A percentile compares a stretch with the other conserved stretches of the same genome.
Evolutionary conservation across 495 filamentous ascomycete genomes (phyloP).

Genomic region (Penicillium soppii): DNA sequence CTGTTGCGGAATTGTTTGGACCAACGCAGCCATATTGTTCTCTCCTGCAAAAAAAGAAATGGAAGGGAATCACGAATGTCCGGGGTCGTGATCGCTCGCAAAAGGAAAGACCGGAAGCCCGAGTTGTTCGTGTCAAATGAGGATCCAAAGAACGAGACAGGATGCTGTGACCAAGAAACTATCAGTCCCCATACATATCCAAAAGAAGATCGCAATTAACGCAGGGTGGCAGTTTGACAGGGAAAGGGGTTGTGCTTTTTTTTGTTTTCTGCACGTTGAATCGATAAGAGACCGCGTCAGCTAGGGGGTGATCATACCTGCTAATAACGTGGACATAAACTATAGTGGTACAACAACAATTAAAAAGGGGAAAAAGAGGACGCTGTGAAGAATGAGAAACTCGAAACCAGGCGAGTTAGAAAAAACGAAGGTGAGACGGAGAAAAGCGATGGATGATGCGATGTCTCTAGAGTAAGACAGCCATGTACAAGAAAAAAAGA

Average conservation of each 20-base stretch:
- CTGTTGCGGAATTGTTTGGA: conserved; percentile 85
- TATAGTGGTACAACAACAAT: conserved; percentile 43
- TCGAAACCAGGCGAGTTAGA: conserved; percentile 35
- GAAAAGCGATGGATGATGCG: conserved; percentile 9
- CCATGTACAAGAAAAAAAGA: conserved; percentile 39
- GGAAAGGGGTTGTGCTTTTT: conserved; percentile 15
- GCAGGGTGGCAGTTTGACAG: conserved; percentile 12
- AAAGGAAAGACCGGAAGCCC: conserved; percentile 1
- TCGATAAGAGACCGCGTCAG: conserved; percentile 28
- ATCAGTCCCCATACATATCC: conserved; percentile 12
- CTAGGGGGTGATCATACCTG: conserved; percentile 34
- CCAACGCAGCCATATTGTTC: conserved; percentile 80
- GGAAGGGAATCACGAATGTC: conserved; percentile 16
- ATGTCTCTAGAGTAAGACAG: conserved; percentile 30
- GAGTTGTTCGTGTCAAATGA: conserved; percentile 8
- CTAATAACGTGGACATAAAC: conserved; percentile 34
- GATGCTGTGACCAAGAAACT: conserved; percentile 9
- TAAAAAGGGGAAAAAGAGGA: conserved; percentile 24
- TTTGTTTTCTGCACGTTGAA: conserved; percentile 12
- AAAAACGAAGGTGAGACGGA: conserved; percentile 36
- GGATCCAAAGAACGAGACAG: conserved; percentile 16
- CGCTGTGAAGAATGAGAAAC: conserved; percentile 36
- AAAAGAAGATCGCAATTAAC: no score
- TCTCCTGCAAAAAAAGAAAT: conserved; percentile 23
- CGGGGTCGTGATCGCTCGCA: conserved; percentile 21